A percentile compares a stretch with the other conserved stretches of the same genome.
Conservation (phyloP, 2,329 filamentous ascomycete species). For the Aspergillus sp. region DNA sequence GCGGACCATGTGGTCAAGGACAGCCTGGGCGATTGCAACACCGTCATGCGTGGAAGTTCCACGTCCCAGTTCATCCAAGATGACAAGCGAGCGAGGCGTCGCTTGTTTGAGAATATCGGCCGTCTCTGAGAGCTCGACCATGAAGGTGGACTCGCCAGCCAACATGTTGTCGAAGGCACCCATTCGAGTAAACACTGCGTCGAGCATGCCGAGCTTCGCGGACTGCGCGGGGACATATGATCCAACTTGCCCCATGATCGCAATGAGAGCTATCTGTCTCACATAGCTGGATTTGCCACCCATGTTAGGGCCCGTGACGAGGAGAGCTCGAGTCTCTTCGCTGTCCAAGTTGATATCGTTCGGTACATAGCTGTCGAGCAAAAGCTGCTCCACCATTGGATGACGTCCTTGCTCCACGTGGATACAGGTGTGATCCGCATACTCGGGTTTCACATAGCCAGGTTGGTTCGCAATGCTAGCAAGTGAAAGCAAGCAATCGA, state of each 20-base stretch:
- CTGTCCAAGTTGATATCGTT: slow-evolving; percentile 76
- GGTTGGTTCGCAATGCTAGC: slow-evolving; percentile 80
- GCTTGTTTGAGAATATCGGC: slow-evolving; percentile 86
- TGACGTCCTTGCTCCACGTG: slow-evolving; percentile 75
- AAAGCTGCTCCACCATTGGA: slow-evolving; percentile 90
- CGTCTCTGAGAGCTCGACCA: slow-evolving; percentile 95
- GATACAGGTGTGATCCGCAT: slow-evolving; percentile 65
- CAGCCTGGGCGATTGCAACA: slow-evolving; percentile 89
- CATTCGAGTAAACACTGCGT: slow-evolving; percentile 93
- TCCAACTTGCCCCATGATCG: slow-evolving; percentile 91
- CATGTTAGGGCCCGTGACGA: slow-evolving; percentile 98
- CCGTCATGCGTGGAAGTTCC: slow-evolving; percentile 95
- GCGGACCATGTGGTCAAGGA: slow-evolving; percentile 78
- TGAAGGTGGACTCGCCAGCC: slow-evolving; percentile 91
- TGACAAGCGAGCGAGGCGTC: slow-evolving; percentile 77
- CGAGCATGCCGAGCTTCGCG: slow-evolving; percentile 74
- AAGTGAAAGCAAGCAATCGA: slow-evolving; percentile 87
- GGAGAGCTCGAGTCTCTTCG: slow-evolving; percentile 66
- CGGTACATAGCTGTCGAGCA: slow-evolving; percentile 84
- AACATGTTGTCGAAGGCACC: slow-evolving; percentile 96
- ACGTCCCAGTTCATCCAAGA: slow-evolving; percentile 90
- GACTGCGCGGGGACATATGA: slow-evolving; percentile 83
- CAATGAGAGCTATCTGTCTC: slow-evolving; percentile 83
- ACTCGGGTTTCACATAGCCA: slow-evolving; percentile 78
- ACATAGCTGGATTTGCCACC: slow-evolving; percentile 98